Evolutionary conservation across 1,284 basidiomycete genomes (phyloP).

Genomic region (Tilletia caries): DNA sequence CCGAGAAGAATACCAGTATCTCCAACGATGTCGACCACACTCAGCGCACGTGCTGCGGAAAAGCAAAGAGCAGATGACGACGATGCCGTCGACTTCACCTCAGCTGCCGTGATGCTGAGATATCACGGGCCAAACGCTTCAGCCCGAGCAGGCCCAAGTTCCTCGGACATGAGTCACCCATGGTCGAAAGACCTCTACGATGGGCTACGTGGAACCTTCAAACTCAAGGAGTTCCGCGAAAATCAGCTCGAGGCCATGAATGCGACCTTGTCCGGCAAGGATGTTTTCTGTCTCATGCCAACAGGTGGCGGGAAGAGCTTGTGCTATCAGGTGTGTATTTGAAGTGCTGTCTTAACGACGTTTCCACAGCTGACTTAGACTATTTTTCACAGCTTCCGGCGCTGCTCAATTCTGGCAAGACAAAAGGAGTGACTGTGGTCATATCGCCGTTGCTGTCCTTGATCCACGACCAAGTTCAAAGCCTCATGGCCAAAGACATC

Average conservation of each 20-base stretch:
- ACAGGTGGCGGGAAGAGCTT: constrained; percentile 87
- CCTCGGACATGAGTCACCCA: constrained; percentile 47
- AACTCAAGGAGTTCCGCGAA: constrained; percentile 67
- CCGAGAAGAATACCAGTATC: too few species aligned
- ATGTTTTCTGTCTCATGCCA: constrained; percentile 93
- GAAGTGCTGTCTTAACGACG: too few species aligned
- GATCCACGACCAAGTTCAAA: constrained; percentile 82
- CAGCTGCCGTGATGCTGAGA: background rate
- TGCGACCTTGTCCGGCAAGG: constrained; percentile 72
- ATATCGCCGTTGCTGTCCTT: constrained; percentile 84
- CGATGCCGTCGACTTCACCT: background rate
- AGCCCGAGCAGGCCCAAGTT: too few species aligned
- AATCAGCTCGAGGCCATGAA: constrained; percentile 87
- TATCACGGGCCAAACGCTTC: constrained; percentile 3
- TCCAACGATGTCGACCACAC: too few species aligned
- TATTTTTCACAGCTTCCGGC: constrained; percentile 65
- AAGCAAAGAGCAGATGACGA: constrained; percentile 1
- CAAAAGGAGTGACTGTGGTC: constrained; percentile 80
- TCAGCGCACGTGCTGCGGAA: background rate
- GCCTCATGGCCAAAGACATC: constrained; percentile 67
- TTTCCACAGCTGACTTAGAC: background rate
- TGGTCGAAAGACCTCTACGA: constrained; percentile 65
- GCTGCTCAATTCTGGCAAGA: constrained; percentile 69
- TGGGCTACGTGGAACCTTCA: constrained; percentile 68
- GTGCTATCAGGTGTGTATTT: constrained; percentile 58